Evolutionary conservation across 2,329 filamentous ascomycete species (phyloP).

Genomic region (Alternaria dauci): DNA sequence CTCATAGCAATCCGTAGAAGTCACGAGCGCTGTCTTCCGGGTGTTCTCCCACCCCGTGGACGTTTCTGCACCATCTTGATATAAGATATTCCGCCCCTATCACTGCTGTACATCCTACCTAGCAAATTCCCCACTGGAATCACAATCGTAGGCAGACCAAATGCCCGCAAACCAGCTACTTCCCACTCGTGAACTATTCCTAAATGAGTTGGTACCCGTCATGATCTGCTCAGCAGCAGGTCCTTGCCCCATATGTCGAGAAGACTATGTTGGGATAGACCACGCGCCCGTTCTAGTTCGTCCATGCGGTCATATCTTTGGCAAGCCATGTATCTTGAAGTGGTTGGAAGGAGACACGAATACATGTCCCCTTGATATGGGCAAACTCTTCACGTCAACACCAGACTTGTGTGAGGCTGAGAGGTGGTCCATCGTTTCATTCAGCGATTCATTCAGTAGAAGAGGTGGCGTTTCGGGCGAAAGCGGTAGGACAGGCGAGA

Average conservation of each 20-base stretch:
- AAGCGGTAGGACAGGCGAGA: background rate
- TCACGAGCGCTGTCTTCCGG: background rate
- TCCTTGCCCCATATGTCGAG: conserved; percentile 17
- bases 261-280: background rate
- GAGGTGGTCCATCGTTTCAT: background rate
- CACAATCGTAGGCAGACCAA: background rate
- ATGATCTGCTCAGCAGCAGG: conserved; percentile 8
- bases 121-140: background rate
- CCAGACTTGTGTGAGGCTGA: background rate
- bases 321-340: conserved; percentile 13
- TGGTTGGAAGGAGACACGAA: conserved; percentile 11
- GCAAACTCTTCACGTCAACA: background rate
- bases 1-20: background rate
- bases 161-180: background rate
- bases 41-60: background rate
- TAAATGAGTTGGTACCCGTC: conserved; percentile 5
- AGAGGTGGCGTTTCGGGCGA: background rate
- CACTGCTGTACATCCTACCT: background rate
- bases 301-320: conserved; percentile 24
- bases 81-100: background rate
- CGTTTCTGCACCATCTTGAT: background rate
- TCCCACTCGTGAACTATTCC: background rate
- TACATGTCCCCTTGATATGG: conserved; percentile 5
- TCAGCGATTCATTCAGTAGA: background rate
- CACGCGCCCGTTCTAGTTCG: conserved; percentile 10